Conservation (phyloP, 2,329 filamentous ascomycete genomes). For the Incumbomyces lentus region DNA sequence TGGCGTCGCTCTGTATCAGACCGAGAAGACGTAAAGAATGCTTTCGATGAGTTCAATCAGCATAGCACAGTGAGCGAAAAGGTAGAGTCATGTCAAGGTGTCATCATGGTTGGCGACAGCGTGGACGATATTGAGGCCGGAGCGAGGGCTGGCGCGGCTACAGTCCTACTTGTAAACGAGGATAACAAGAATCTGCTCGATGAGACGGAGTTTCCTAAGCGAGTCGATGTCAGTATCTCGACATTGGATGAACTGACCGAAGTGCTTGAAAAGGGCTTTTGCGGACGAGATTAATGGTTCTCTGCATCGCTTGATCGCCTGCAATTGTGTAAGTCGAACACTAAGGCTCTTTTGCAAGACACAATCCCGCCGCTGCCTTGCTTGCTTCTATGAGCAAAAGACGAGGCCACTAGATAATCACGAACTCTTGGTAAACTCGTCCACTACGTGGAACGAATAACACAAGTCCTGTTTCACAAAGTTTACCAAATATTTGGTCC, state of each 20-base stretch:
- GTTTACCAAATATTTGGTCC: too few relatives aligned
- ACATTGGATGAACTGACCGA: conserved; percentile 65
- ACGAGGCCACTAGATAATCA: too few relatives aligned
- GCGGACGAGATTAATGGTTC: not conserved
- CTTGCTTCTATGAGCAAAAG: too few relatives aligned
- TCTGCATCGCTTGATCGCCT: too few relatives aligned
- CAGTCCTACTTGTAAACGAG: conserved; percentile 79
- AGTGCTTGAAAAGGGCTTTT: conserved; percentile 65
- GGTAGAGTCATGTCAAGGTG: conserved; percentile 10
- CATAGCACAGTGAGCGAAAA: conserved; percentile 40
- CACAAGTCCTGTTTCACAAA: too few relatives aligned
- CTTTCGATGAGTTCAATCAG: not conserved
- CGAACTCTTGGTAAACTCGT: too few relatives aligned
- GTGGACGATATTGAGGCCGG: conserved; percentile 92
- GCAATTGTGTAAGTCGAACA: too few relatives aligned
- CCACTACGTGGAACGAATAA: too few relatives aligned
- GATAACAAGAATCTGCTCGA: conserved; percentile 60
- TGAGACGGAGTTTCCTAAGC: conserved; percentile 41
- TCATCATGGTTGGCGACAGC: conserved; percentile 52
- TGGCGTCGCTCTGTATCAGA: conserved; percentile 12
- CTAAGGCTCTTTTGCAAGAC: too few relatives aligned
- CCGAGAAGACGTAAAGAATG: not conserved
- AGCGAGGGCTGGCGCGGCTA: conserved; percentile 70
- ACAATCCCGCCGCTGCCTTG: too few relatives aligned
- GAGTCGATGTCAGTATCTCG: conserved; percentile 65